Conservation (phyloP, 805 yeast species). For the Hagleromyces aurorensis region DNA sequence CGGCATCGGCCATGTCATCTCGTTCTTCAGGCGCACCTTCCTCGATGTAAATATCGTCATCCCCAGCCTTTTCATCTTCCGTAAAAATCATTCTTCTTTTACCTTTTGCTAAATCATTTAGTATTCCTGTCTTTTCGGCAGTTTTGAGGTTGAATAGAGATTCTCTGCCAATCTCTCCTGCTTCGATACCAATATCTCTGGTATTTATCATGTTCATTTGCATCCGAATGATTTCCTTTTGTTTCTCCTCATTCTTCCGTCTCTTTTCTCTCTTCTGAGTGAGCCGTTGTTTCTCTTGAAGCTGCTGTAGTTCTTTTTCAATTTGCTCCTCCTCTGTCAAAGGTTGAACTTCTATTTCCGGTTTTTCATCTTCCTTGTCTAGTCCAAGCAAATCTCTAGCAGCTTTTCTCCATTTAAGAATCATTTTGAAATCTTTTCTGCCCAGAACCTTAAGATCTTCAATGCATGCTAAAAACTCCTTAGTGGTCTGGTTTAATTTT, state of each 20-base stretch:
- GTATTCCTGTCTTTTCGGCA: slow-evolving; percentile 84
- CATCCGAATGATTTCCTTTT: slow-evolving; percentile 81
- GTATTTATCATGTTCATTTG: slow-evolving; percentile 96
- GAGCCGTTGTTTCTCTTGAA: slow-evolving; percentile 62
- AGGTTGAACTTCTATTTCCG: slow-evolving; percentile 56
- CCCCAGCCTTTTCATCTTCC: slow-evolving; percentile 45
- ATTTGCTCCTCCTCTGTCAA: slow-evolving; percentile 84
- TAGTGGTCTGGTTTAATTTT: slow-evolving; percentile 68
- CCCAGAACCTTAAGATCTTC: slow-evolving; percentile 92
- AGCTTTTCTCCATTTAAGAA: slow-evolving; percentile 81
- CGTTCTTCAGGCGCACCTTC: slow-evolving; percentile 34
- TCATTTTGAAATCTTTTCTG: slow-evolving; percentile 79
- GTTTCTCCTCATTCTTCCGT: slow-evolving; percentile 71
- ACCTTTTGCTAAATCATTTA: slow-evolving; percentile 68
- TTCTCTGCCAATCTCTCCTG: slow-evolving; percentile 71
- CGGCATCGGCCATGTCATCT: slow-evolving; percentile 42
- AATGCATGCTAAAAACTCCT: slow-evolving; percentile 73
- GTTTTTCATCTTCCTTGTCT: slow-evolving; percentile 43
- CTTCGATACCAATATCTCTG: slow-evolving; percentile 87
- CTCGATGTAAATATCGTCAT: slow-evolving; percentile 49
- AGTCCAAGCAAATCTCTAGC: slow-evolving; percentile 74
- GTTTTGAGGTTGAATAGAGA: slow-evolving; percentile 71
- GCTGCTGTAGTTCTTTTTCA: slow-evolving; percentile 71
- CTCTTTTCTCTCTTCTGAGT: slow-evolving; percentile 75
- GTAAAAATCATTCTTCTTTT: slow-evolving; percentile 55